Evolutionary conservation across 2,329 filamentous ascomycete genomes (phyloP).

Genomic region (Xylariaceae sp.): DNA sequence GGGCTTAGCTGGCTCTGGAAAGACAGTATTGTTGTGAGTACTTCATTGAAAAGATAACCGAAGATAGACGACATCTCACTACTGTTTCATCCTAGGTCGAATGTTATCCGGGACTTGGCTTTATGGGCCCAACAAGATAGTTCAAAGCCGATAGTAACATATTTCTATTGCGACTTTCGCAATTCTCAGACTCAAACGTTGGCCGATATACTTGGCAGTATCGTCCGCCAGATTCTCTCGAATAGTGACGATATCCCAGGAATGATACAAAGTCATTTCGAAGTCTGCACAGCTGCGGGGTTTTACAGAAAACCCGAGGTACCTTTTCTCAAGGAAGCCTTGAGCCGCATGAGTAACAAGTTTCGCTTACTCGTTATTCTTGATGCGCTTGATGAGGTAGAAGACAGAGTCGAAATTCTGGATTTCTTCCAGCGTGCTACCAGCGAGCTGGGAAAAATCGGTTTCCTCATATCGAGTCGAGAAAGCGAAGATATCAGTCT

Average conservation of each 20-base stretch:
- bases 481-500: slow-evolving; percentile 5
- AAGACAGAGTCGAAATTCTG: slow-evolving; percentile 2
- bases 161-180: slow-evolving; percentile 10
- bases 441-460: not conserved
- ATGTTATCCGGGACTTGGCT: not conserved
- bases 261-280: not conserved
- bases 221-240: slow-evolving; percentile 2
- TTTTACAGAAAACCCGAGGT: slow-evolving; percentile 2
- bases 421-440: not conserved
- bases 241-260: not conserved
- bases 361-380: slow-evolving; percentile 2
- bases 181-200: slow-evolving; percentile 3
- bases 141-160: slow-evolving; percentile 2
- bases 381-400: slow-evolving; percentile 6
- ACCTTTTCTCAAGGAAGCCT: slow-evolving; percentile 1
- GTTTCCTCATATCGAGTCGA: slow-evolving; percentile 5
- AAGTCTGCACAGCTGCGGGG: slow-evolving; percentile 2
- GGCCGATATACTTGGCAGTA: slow-evolving; percentile 3
- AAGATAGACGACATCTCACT: not conserved
- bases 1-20: slow-evolving; percentile 5
- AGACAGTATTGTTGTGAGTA: slow-evolving; percentile 4
- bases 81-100: not conserved
- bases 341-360: not conserved
- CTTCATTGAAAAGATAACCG: not conserved
- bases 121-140: slow-evolving; percentile 5